Evolutionary conservation across 495 filamentous ascomycete genomes (phyloP), one percentile per base, ranked within the genome.

Genomic region (Lindgomyces ingoldianus): DNA sequence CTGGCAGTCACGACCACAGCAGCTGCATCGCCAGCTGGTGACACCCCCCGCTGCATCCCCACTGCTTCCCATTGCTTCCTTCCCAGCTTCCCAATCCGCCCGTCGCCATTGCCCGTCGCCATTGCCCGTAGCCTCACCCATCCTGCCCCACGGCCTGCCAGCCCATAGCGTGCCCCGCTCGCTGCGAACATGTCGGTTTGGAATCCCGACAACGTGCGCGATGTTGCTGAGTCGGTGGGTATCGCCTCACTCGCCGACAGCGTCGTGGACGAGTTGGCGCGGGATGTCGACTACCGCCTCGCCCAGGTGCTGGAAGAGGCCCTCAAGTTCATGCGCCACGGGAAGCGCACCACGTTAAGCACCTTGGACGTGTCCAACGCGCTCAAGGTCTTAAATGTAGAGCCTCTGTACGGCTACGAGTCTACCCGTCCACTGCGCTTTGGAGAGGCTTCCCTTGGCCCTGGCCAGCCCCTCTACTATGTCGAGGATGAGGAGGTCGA

Each of bases 401-500:
- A 98, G 72, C 94, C 94, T 1, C 80, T 98, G 1, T 98, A 95
- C 71, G 94, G 94, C 14, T 98, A 98, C 75, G 93, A 96, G 65
- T 89, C 91, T 16, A 89, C 87, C 1, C 82, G 93, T 12, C 90
- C 92, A 1, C 77, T 98, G 63, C 83, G 87, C 39, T 98, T 93
- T 70, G 95, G 95, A 25, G 94, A 98, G 76, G 94, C 94, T 1
- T 93, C 89, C 14, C 79, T 98, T 33, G 94, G 94, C 0, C 91
- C 93, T 8, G 91, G 91, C n/a, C 93, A 98, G 74, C 92, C 93
- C 41, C 80, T 98, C 14, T 98, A 90, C 80, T 98, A 98, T 70
- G 89, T 98, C 27, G 95, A 98, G 73, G 94, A 98, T 76, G 94
- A 98, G 70, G 94, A 98, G 79, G 87, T 97, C 27, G 94, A 98